phyloP scores from a whole-genome alignment of 495 filamentous ascomycete genomes.

The Tetracladium marchalianum region DNA sequence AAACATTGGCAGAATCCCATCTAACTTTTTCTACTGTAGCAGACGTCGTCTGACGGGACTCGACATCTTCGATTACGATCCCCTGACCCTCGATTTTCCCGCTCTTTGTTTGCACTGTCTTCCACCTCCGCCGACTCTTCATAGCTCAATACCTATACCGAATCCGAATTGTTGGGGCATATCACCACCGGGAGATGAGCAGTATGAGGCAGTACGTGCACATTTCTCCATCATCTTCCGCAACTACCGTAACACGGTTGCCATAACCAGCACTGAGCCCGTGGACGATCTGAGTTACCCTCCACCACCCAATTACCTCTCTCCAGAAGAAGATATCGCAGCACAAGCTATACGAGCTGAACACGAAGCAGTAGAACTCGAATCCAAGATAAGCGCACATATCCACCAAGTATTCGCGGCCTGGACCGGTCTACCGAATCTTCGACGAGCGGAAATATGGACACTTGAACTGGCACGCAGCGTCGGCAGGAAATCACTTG shows the following conservation, averaged over 20 bases:
- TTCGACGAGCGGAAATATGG: constrained; percentile 58
- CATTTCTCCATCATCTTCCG: constrained; percentile 56
- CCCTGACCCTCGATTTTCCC: constrained; percentile 70
- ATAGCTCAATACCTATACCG: constrained; percentile 58
- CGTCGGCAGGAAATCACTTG: constrained; percentile 56
- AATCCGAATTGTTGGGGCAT: constrained; percentile 66
- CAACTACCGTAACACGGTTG: constrained; percentile 42
- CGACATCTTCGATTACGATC: constrained; percentile 70
- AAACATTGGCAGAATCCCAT: not conserved
- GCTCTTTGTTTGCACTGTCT: constrained; percentile 72
- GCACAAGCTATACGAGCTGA: constrained; percentile 25
- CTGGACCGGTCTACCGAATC: constrained; percentile 51
- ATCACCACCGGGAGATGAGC: constrained; percentile 54
- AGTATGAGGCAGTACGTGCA: constrained; percentile 57
- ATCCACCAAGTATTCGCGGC: constrained; percentile 58
- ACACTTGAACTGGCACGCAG: constrained; percentile 67
- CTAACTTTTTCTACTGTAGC: constrained; percentile 9
- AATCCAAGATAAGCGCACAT: constrained; percentile 53
- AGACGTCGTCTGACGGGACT: constrained; percentile 10
- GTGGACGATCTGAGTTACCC: constrained; percentile 20
- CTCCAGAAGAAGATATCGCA: constrained; percentile 9
- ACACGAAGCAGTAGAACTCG: constrained; percentile 29
- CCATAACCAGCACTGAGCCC: constrained; percentile 16
- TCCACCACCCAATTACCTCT: constrained; percentile 19
- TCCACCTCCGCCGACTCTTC: constrained; percentile 65